Evolutionary conservation across 495 filamentous ascomycete genomes (phyloP), one percentile per base, ranked within the genome.

Genomic region (Chaetomium tenue): DNA sequence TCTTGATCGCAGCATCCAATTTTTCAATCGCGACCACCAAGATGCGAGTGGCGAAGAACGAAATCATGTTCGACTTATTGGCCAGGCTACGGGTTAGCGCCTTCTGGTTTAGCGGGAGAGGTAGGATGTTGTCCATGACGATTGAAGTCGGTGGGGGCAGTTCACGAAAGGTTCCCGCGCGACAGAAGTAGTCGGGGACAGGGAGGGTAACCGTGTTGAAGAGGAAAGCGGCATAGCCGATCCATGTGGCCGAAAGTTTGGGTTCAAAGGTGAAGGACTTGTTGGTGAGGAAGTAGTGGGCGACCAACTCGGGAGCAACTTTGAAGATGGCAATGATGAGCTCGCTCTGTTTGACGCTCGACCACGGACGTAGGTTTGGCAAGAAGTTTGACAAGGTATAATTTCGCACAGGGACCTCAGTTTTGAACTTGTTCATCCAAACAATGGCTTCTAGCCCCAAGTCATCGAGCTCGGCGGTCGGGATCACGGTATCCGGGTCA

Each of bases 161-260:
- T 7, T 79, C 76, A 26, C 84, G 83, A 72, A 82, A 86, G 61
- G 74, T 81, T 44, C 72, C 66, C 2, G 73, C 69, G 23, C 78
- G 76, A 18, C 90, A 90, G 71, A 91, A 89, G 67, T 83, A 84
- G 9, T 77, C 67, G 16, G 91, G 91, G 51, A 95, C 78, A 15
- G 89, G 87, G 25, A 96, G 73, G 60, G 88, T 82, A 8, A 97
- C 83, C 0, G 83, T 82, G 25, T 88, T 89, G 72, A 94, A 93
- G 6, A 99, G 76, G 60, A 98, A 90, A 0, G 91, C 83, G 3
- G 90, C 92, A 71, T 93, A 97, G 22, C 93, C 92, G 68, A 98
- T 88, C 94, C 94, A 99, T 5, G 93, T 93, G 0, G 91, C 82
- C 1, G 91, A 91, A 12, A 92, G 80, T 70, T 97, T 98, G 0